Conservation (phyloP, 768 basidiomycete genomes). For the Lepiota brunneoincarnata region DNA sequence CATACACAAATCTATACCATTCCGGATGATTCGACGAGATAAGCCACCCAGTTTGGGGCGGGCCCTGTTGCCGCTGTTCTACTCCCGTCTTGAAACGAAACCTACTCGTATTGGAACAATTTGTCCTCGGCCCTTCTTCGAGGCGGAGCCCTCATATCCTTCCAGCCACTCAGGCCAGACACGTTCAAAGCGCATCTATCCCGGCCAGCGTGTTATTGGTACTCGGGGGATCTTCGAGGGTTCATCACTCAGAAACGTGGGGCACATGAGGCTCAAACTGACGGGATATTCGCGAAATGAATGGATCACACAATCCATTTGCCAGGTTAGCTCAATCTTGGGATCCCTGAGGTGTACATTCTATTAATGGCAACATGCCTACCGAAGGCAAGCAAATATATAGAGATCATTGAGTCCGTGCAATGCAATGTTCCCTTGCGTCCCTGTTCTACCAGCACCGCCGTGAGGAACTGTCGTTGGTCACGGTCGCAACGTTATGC, state of each 20-base stretch:
- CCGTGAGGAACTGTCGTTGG: neutral
- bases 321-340: constrained; percentile 1
- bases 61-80: neutral
- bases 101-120: neutral
- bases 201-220: neutral
- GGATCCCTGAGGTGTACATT: neutral
- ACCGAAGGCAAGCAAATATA: neutral
- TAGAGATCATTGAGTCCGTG: neutral
- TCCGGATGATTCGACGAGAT: constrained; percentile 2
- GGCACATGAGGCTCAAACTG: constrained; percentile 2
- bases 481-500: constrained; percentile 4
- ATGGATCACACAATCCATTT: neutral
- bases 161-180: neutral
- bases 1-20: neutral
- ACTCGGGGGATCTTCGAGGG: constrained; percentile 7
- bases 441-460: neutral
- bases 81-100: neutral
- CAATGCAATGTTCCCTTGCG: neutral
- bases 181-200: neutral
- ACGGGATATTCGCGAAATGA: constrained; percentile 9
- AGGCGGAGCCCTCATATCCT: neutral
- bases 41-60: neutral
- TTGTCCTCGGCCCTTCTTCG: neutral
- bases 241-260: constrained; percentile 5
- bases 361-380: constrained; percentile 8